Evolutionary conservation across 1,284 basidiomycete genomes (phyloP).

Genomic region (Lignosus rhinocerotis): DNA sequence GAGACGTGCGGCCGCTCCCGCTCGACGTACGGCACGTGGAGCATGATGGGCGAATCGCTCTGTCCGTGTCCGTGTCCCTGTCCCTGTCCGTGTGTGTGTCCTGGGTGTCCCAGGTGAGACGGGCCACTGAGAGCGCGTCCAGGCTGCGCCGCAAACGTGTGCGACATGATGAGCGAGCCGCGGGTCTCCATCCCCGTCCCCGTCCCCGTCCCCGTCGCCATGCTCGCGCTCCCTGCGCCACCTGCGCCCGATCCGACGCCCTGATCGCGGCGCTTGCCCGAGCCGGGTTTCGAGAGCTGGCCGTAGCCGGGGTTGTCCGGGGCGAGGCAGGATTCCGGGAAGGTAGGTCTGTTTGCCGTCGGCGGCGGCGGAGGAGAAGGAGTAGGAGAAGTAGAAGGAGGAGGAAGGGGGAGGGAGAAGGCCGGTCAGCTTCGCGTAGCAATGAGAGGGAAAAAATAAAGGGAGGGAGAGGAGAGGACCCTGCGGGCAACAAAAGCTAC

Average conservation of each 20-base stretch:
- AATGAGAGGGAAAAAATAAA: background rate
- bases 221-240: background rate
- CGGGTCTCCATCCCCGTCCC: background rate
- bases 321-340: slow-evolving; percentile 75
- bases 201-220: slow-evolving; percentile 1
- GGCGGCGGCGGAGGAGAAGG: background rate
- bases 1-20: slow-evolving; percentile 21
- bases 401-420: background rate
- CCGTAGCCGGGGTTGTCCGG: slow-evolving; percentile 83
- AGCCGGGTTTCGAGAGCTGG: slow-evolving; percentile 65
- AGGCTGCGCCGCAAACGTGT: slow-evolving; percentile 23
- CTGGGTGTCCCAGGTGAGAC: background rate
- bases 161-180: slow-evolving; percentile 22
- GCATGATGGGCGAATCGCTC: slow-evolving; percentile 29
- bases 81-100: background rate
- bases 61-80: slow-evolving; percentile 7
- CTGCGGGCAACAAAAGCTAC: slow-evolving; percentile 13
- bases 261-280: slow-evolving; percentile 62
- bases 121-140: background rate
- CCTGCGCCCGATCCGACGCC: background rate
- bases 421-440: background rate
- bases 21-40: slow-evolving; percentile 32
- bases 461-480: background rate
- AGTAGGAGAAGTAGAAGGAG: background rate
- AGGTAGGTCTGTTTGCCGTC: slow-evolving; percentile 49